A percentile compares a stretch with the other conserved stretches of the same genome.
Evolutionary conservation across 805 yeast species (phyloP).

Genomic region (Spathaspora arborariae): DNA sequence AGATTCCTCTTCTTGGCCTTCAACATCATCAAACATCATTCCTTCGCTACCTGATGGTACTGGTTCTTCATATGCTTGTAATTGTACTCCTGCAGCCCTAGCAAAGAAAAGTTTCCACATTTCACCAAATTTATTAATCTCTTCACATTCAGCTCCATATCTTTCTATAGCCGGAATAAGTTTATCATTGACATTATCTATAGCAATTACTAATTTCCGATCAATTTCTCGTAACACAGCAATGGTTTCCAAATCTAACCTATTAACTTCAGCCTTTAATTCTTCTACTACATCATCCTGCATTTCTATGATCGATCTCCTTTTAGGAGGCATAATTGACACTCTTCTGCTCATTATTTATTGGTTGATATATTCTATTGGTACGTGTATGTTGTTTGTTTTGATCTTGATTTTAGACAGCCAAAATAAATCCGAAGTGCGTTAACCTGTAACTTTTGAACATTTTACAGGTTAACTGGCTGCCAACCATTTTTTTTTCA

Average conservation of each 20-base stretch:
- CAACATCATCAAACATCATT: conserved; percentile 5
- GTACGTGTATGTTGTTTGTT: not conserved
- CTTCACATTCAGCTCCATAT: conserved; percentile 54
- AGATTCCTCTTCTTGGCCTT: conserved; percentile 17
- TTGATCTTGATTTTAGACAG: not conserved
- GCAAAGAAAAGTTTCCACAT: conserved; percentile 82
- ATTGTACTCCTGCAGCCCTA: conserved; percentile 63
- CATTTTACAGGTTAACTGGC: no score
- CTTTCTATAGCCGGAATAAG: conserved; percentile 64
- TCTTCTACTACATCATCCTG: conserved; percentile 12
- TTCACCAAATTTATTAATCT: conserved; percentile 61
- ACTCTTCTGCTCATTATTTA: conserved; percentile 14
- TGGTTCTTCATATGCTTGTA: conserved; percentile 49
- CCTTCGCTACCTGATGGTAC: conserved; percentile 14
- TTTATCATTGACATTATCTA: conserved; percentile 61
- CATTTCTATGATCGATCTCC: conserved; percentile 18
- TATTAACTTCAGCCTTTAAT: conserved; percentile 45
- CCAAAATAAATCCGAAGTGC: no score
- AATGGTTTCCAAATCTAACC: conserved; percentile 77
- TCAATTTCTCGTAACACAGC: conserved; percentile 75
- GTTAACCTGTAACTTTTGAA: no score
- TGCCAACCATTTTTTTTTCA: no score
- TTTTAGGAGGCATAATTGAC: conserved; percentile 32
- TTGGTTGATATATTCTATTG: not conserved
- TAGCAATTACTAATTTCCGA: conserved; percentile 63